These are phyloP conservation scores for Phycomyces blakesleeanus DNA, from an alignment of 192 early-diverging fungal genomes.

Conservation along the genomic window DNA sequence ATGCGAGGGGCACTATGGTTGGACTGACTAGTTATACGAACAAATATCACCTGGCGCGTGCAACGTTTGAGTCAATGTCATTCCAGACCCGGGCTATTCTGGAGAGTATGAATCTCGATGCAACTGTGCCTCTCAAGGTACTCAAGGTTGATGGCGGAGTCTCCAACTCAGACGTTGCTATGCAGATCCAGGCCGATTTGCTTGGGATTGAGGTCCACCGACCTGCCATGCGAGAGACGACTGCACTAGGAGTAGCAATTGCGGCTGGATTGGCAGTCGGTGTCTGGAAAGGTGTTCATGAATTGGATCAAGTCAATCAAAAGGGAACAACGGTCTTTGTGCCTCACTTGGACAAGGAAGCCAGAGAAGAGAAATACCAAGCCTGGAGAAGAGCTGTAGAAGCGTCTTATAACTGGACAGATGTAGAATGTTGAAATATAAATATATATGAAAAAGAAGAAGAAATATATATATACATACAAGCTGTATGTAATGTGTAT, in stretches of 20 bases:
- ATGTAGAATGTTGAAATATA: slow-evolving; percentile 3
- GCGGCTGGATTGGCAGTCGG: slow-evolving; percentile 63
- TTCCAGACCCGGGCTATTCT: slow-evolving; percentile 86
- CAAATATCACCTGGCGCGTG: slow-evolving; percentile 80
- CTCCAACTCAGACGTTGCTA: slow-evolving; percentile 80
- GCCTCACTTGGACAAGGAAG: slow-evolving; percentile 40
- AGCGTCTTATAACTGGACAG: slow-evolving; percentile 58
- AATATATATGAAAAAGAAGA: too few relatives aligned
- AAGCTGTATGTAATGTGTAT: too few relatives aligned
- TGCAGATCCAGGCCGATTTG: slow-evolving; percentile 90
- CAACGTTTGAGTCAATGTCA: slow-evolving; percentile 83
- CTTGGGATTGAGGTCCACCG: slow-evolving; percentile 74
- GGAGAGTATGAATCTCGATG: slow-evolving; percentile 82
- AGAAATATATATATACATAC: too few relatives aligned
- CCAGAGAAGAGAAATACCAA: slow-evolving; percentile 54
- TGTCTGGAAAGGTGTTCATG: slow-evolving; percentile 51
- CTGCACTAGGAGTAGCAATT: slow-evolving; percentile 87
- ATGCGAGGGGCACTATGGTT: slow-evolving; percentile 83
- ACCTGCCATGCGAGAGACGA: slow-evolving; percentile 86
- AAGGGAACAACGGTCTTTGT: slow-evolving; percentile 43
- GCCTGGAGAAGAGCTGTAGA: slow-evolving; percentile 78
- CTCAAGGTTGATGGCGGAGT: slow-evolving; percentile 89
- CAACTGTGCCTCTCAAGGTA: slow-evolving; percentile 57
- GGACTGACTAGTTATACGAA: slow-evolving; percentile 83
- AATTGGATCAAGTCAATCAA: slow-evolving; percentile 52